Base-by-base conservation (phyloP, 2,329 filamentous ascomycete genomes). In the Xylaria multiplex region DNA sequence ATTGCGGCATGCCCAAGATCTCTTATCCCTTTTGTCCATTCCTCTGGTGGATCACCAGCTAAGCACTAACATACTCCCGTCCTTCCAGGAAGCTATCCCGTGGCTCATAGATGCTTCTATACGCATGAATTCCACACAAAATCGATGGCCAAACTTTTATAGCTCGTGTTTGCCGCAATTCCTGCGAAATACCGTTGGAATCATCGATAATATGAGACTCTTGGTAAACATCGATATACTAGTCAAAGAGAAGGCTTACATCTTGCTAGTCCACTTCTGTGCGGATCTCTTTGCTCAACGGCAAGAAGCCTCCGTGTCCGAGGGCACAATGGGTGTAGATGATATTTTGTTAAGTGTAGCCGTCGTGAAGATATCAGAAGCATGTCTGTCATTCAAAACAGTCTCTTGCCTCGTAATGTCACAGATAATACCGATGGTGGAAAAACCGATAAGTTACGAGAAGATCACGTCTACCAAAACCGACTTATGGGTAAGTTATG, bases 61-160 rank as follows among this genome's bases (percentile, higher is more conserved):
- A 4, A 74, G 72, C 2, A 79, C 77, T 48, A 73, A 74, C 9
- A 76, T 68, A 13, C 62, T 72, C 35, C 73, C 77, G 16, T 76
- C 75, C 63, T 80, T 81, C 56, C 76, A 75, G 19, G 82, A 82
- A 66, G 78, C 78, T 64, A 74, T 79, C 0, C 79, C 81, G 13
- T 86, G 84, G 84, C 74, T 87, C 13, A 74, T 86, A 64, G 85
- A 88, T 71, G 79, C 79, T 6, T 76, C 82, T 68, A 77, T 83
- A 42, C 78, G 81, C 48, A 73, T 86, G 35, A 78, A 81, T 56
- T 72, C 77, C 22, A 73, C 78, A 11, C 80, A 82, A 64, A 78
- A 76, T 35, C 75, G 76, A 67, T 80, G 82, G 77, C 76, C 77
- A 43, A 59, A 73, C 45, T 43, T 71, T 52, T 71, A 72, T 61